Evolutionary conservation across 257 asterid species (phyloP), one percentile per base, ranked within the genome.

Genomic region (Striga asiatica): DNA sequence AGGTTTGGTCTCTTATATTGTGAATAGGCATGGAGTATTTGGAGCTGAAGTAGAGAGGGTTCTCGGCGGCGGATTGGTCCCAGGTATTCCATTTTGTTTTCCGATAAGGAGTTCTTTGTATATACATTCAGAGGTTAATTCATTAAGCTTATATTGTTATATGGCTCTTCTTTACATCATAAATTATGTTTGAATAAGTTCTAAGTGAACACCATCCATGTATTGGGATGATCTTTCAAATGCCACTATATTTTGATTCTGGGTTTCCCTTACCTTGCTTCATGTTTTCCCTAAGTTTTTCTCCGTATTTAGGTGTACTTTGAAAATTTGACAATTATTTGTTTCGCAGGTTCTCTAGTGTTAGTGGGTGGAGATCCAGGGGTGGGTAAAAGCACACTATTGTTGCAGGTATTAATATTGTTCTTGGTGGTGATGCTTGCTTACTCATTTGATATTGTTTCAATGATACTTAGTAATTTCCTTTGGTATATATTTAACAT

Each of bases 341-440:
- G n/a, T 31, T 55, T 25, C 61, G 27, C 74, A 92, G 97, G 98
- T 53, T 92, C 95, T 68, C 76, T 92, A 66, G 84, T 88, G 51
- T 77, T 92, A 71, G 84, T 92, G 58, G 97, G 95, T 21, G 97
- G 98, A 51, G 98, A 92, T 76, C 98, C 98, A 18, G 98, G 98
- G 61, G 82, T 92, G 41, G 98, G 98, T 66, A 92, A 92, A 80
- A 92, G 95, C 74, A 92, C 98, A 7, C 57, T 92, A 45, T 48
- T 88, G 73, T 74, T 92, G 77, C 95, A 92, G 97, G 98, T 92
- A 76, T 17, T 21, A 1, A 22, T 28, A 16, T 45, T 25, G 62
- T 61, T 66, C 45, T 21, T 62, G 21, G 34, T 51, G 23, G 23
- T 55, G 60, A 52, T 49, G 24, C 69, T 39, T 63, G 42, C 22